These are phyloP conservation scores for Fusarium drepaniforme DNA, from an alignment of 2,329 filamentous ascomycete species.

Conservation along the genomic window DNA sequence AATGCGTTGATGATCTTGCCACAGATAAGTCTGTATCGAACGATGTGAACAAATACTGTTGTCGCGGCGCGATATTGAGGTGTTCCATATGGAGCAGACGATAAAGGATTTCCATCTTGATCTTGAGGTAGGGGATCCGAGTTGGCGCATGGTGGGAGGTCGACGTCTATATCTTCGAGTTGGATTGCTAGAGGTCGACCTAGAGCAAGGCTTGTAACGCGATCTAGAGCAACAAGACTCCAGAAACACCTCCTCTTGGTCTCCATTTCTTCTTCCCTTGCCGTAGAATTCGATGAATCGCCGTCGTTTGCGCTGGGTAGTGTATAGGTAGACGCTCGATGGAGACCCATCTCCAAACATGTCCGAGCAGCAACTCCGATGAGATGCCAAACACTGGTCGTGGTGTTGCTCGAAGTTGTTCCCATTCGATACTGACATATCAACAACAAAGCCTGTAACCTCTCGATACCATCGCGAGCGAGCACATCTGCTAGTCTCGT, in stretches of 20 bases:
- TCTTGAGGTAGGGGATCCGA: slow-evolving; percentile 35
- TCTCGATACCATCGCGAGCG: slow-evolving; percentile 49
- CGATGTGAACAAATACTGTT: slow-evolving; percentile 53
- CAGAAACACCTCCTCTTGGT: slow-evolving; percentile 56
- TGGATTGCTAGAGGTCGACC: slow-evolving; percentile 55
- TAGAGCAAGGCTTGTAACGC: slow-evolving; percentile 52
- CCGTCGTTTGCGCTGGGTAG: slow-evolving; percentile 4
- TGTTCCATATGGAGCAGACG: slow-evolving; percentile 36
- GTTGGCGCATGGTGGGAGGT: slow-evolving; percentile 44
- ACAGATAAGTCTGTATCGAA: slow-evolving; percentile 55
- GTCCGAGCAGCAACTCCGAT: slow-evolving; percentile 57
- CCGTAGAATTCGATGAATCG: neutral
- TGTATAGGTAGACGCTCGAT: slow-evolving; percentile 52
- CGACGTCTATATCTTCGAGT: slow-evolving; percentile 55
- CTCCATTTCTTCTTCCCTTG: slow-evolving; percentile 46
- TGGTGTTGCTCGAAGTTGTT: slow-evolving; percentile 53
- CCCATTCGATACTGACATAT: slow-evolving; percentile 58
- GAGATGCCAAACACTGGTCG: slow-evolving; percentile 58
- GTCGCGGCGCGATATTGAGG: slow-evolving; percentile 43
- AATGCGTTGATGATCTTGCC: slow-evolving; percentile 52
- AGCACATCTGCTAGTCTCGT: slow-evolving; percentile 52
- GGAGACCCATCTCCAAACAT: slow-evolving; percentile 55
- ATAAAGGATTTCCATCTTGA: slow-evolving; percentile 24
- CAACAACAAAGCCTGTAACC: slow-evolving; percentile 56
- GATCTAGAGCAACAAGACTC: slow-evolving; percentile 55